Conservation (phyloP, 805 yeast genomes). For the Kazachstania africana region DNA sequence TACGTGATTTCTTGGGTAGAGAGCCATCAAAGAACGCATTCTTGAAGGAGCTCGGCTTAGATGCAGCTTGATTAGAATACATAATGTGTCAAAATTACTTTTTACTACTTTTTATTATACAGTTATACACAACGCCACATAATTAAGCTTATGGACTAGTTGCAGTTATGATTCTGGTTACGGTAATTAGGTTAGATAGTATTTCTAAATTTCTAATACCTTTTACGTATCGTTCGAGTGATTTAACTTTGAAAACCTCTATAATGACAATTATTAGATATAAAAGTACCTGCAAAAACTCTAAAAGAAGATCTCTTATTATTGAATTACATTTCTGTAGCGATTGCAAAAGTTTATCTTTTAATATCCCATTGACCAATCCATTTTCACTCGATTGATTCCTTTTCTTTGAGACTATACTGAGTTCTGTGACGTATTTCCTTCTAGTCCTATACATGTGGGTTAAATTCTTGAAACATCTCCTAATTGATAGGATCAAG, state of each 20-base stretch:
- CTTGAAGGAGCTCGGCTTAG: conserved; percentile 49
- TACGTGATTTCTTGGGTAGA: conserved; percentile 61
- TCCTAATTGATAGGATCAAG: conserved; percentile 15
- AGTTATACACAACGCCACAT: too few species aligned
- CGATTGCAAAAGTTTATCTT: conserved; percentile 9
- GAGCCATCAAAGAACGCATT: conserved; percentile 66
- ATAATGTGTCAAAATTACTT: too few species aligned
- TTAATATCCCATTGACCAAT: conserved; percentile 9
- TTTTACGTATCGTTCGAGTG: conserved; percentile 6
- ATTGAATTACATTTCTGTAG: conserved; percentile 7
- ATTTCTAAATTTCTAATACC: conserved; percentile 13
- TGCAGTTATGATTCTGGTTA: too few species aligned
- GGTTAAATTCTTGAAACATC: conserved; percentile 7
- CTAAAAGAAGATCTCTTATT: conserved; percentile 12
- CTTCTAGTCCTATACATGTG: conserved; percentile 6
- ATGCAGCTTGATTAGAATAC: too few species aligned
- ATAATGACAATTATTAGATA: conserved; percentile 14
- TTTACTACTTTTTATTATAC: too few species aligned
- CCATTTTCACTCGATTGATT: conserved; percentile 2
- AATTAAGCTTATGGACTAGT: not conserved
- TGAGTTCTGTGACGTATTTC: conserved; percentile 9
- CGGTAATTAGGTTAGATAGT: too few species aligned
- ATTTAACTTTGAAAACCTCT: conserved; percentile 12
- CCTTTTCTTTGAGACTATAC: not conserved
- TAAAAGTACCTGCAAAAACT: conserved; percentile 15